A percentile compares a stretch with the other conserved stretches of the same genome.
Conservation (phyloP, 2,329 filamentous ascomycete genomes). For the Colletotrichum liaoningense region DNA sequence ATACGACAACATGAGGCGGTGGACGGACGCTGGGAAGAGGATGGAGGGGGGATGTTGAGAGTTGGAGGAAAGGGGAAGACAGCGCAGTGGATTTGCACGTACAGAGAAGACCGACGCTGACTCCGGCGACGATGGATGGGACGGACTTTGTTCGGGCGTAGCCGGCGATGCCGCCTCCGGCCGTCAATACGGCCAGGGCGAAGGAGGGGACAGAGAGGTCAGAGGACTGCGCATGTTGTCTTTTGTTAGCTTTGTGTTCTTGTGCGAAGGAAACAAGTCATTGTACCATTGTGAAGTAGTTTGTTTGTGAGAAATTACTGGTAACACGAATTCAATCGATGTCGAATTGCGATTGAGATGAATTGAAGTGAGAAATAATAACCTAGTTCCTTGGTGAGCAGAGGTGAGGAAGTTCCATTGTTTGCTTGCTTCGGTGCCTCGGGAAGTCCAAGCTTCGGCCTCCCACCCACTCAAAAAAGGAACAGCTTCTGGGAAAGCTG, state of each 20-base stretch:
- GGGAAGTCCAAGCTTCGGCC: constrained; percentile 31
- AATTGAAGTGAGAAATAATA: background rate
- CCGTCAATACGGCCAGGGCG: constrained; percentile 83
- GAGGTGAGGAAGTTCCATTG: constrained; percentile 7
- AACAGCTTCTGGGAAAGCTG: background rate
- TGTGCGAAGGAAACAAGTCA: background rate
- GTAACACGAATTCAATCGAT: background rate
- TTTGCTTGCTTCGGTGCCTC: constrained; percentile 15
- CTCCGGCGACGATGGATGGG: constrained; percentile 83
- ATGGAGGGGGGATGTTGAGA: background rate
- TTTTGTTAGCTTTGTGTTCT: constrained; percentile 15
- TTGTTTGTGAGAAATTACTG: background rate
- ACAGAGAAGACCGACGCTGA: constrained; percentile 79
- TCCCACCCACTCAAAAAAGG: background rate
- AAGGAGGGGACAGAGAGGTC: constrained; percentile 74
- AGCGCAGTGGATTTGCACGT: constrained; percentile 40
- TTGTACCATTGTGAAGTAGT: constrained; percentile 22
- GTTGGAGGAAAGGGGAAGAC: background rate
- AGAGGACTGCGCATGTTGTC: constrained; percentile 39
- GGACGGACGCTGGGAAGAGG: background rate
- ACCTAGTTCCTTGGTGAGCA: constrained; percentile 5
- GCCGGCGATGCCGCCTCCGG: constrained; percentile 87
- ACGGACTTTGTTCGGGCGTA: constrained; percentile 87
- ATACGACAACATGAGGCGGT: background rate
- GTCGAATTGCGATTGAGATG: background rate